Evolutionary conservation across 177 flowering plant species (phyloP).

Genomic region (Vitis hybrid): DNA sequence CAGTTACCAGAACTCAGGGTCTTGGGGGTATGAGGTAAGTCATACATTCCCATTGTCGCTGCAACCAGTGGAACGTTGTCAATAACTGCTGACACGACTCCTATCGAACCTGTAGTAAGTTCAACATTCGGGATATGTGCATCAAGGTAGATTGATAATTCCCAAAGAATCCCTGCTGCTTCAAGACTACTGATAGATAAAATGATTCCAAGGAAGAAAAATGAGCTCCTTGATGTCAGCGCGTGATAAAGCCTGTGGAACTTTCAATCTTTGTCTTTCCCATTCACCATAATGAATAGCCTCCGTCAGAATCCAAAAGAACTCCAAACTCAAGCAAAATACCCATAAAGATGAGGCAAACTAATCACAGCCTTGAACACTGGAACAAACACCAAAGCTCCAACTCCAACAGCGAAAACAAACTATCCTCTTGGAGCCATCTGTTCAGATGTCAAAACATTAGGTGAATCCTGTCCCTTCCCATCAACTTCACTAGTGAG

Average conservation of each 20-base stretch:
- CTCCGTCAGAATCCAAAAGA: slow-evolving; percentile 95
- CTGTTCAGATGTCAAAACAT: too few relatives aligned
- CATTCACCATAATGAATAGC: slow-evolving; percentile 97
- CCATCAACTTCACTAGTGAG: too few relatives aligned
- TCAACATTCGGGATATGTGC: slow-evolving; percentile 73
- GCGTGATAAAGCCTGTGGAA: slow-evolving; percentile 97
- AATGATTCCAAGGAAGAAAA: slow-evolving; percentile 96
- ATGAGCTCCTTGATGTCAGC: slow-evolving; percentile 93
- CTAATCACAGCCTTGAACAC: slow-evolving; percentile 92
- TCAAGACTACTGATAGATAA: slow-evolving; percentile 93
- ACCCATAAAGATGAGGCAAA: slow-evolving; percentile 94
- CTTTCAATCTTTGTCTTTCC: slow-evolving; percentile 79
- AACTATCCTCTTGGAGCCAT: too few relatives aligned
- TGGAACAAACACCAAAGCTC: too few relatives aligned
- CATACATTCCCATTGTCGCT: slow-evolving; percentile 98
- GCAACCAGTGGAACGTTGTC: slow-evolving; percentile 98
- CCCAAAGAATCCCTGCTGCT: slow-evolving; percentile 90
- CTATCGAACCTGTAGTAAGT: slow-evolving; percentile 87
- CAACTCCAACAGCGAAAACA: too few relatives aligned
- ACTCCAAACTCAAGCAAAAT: slow-evolving; percentile 94
- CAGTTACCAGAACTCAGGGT: slow-evolving; percentile 96
- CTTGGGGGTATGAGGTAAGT: slow-evolving; percentile 78
- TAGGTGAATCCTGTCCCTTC: too few relatives aligned
- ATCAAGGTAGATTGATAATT: slow-evolving; percentile 91
- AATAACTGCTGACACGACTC: slow-evolving; percentile 87